Conservation (phyloP, 306 rosid species). For the Cicer cuneatum region DNA sequence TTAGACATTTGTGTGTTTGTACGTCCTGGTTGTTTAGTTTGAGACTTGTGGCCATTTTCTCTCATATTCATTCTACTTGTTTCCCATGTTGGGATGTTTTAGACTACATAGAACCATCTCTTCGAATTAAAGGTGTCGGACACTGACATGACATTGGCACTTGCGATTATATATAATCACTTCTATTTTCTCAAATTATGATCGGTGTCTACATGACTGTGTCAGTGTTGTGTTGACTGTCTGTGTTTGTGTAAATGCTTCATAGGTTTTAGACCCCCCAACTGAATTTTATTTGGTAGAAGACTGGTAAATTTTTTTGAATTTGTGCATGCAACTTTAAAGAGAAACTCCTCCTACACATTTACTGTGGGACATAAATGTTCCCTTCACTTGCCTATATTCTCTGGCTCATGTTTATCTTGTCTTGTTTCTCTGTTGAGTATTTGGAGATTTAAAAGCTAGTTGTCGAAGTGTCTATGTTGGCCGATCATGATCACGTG, state of each 20-base stretch:
- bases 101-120: not conserved
- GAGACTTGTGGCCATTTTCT: conserved; percentile 17
- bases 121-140: no score
- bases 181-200: no score
- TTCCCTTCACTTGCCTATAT: conserved; percentile 7
- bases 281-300: not conserved
- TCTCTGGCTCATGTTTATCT: not conserved
- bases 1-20: not conserved
- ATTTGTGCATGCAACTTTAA: not conserved
- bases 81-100: conserved; percentile 2
- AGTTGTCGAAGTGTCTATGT: not conserved
- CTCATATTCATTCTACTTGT: not conserved
- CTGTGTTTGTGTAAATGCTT: no score
- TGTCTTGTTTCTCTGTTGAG: conserved; percentile 20
- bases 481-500: not conserved
- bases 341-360: conserved; percentile 14
- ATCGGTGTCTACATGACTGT: no score
- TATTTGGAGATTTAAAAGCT: conserved; percentile 5
- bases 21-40: not conserved
- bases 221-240: no score
- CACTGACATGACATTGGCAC: no score
- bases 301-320: not conserved
- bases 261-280: not conserved
- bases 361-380: conserved; percentile 7
- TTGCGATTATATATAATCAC: no score